These are phyloP conservation scores for Aspergillus pseudoglaucus DNA, from an alignment of 2,329 filamentous ascomycete species.

Conservation along the genomic window DNA sequence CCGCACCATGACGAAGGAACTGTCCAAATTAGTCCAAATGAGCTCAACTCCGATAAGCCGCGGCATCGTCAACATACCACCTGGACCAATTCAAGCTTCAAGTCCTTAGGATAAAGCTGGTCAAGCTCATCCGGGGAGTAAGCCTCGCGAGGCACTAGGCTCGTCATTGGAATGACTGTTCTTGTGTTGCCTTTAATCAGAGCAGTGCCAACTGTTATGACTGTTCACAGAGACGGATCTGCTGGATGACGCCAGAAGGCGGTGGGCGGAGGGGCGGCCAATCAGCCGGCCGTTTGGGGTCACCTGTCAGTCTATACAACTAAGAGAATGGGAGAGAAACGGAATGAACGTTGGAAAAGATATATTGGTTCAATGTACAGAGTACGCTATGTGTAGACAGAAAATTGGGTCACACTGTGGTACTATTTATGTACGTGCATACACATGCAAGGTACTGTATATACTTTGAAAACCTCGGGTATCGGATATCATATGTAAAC, in stretches of 20 bases:
- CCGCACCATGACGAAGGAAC: conserved; percentile 67
- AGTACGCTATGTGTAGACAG: neutral
- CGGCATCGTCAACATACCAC: conserved; percentile 46
- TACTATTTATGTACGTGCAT: neutral
- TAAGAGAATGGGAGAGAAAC: neutral
- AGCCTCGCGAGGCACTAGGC: conserved; percentile 63
- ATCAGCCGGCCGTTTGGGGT: neutral
- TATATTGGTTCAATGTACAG: too few species aligned
- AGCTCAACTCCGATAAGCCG: neutral
- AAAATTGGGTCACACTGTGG: neutral
- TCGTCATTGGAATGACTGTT: conserved; percentile 57
- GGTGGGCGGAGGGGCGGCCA: neutral
- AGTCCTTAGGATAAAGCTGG: conserved; percentile 68
- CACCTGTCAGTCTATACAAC: neutral
- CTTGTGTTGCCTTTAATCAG: conserved; percentile 1
- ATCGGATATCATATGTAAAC: neutral
- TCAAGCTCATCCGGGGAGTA: conserved; percentile 77
- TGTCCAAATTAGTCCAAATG: conserved; percentile 17
- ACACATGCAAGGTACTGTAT: neutral
- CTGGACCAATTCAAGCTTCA: conserved; percentile 86
- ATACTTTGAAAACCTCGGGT: neutral
- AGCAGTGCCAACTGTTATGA: neutral
- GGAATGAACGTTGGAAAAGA: neutral
- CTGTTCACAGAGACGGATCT: neutral
- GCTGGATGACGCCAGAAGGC: neutral